phyloP scores from a whole-genome alignment of 768 basidiomycete species.

The Russula sp. region DNA sequence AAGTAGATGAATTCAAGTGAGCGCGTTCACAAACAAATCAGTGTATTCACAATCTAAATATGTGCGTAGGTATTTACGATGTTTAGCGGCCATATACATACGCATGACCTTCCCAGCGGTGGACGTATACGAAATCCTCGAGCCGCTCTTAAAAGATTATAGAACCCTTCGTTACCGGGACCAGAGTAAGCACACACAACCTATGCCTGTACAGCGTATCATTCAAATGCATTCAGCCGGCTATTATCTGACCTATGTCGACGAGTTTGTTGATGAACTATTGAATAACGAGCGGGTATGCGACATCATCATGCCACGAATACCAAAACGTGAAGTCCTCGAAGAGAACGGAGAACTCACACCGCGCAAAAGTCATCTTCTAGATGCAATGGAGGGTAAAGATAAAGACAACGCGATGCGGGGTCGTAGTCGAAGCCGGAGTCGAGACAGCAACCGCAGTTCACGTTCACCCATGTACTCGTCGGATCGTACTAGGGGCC shows the following conservation, averaged over 20 bases:
- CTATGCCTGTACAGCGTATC: background rate
- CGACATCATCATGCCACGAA: conserved; percentile 91
- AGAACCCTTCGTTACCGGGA: conserved; percentile 79
- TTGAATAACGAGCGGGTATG: conserved; percentile 90
- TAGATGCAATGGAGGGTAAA: conserved; percentile 81
- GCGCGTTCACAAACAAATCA: conserved; percentile 34
- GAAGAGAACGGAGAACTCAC: conserved; percentile 92
- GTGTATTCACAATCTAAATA: conserved; percentile 2
- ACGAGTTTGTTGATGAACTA: conserved; percentile 85
- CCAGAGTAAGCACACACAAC: conserved; percentile 56
- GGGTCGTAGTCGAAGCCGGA: conserved; percentile 42
- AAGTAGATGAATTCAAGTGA: conserved; percentile 98
- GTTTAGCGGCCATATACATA: conserved; percentile 89
- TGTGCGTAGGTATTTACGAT: conserved; percentile 76
- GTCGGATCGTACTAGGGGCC: conserved; percentile 37
- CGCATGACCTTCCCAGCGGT: conserved; percentile 89
- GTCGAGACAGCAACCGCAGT: conserved; percentile 35
- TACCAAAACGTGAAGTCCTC: conserved; percentile 78
- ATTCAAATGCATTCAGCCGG: conserved; percentile 55
- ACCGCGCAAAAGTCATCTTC: conserved; percentile 78
- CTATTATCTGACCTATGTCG: conserved; percentile 82
- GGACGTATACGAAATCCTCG: conserved; percentile 90
- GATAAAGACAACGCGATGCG: conserved; percentile 48
- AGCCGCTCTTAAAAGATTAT: conserved; percentile 93
- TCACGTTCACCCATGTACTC: conserved; percentile 39